Evolutionary conservation across 192 early-diverging fungal genomes (phyloP).

Genomic region (Coemansia sp.): DNA sequence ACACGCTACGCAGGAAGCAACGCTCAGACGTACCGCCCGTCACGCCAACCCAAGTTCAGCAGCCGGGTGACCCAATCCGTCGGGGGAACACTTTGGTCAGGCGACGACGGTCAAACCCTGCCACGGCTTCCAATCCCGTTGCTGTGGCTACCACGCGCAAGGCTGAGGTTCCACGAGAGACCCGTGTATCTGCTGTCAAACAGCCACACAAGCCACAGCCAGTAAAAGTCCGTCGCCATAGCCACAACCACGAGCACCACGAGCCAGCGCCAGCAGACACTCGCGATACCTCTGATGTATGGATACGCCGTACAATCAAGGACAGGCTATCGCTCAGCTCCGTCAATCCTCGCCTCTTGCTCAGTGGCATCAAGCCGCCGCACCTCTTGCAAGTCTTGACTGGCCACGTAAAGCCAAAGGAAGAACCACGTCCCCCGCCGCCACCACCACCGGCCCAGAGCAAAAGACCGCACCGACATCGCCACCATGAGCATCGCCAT

Average conservation of each 20-base stretch:
- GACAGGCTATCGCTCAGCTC: conserved; percentile 17
- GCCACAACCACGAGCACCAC: conserved; percentile 7
- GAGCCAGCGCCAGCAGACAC: not conserved
- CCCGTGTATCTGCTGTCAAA: not conserved
- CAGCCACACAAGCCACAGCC: not conserved
- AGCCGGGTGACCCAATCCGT: not conserved
- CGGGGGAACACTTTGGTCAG: conserved; percentile 1
- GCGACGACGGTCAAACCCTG: not conserved
- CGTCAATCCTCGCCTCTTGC: conserved; percentile 6
- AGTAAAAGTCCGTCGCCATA: not conserved
- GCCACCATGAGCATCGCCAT: conserved; percentile 6
- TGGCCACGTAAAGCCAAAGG: conserved; percentile 2
- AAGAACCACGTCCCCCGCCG: not conserved
- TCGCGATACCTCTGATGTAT: conserved; percentile 20
- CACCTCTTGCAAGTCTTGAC: conserved; percentile 19
- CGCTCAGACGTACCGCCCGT: not conserved
- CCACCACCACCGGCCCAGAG: not conserved
- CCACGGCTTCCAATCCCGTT: not conserved
- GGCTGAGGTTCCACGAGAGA: not conserved
- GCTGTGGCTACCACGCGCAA: not conserved
- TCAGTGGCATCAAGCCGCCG: conserved; percentile 19
- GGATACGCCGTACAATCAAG: conserved; percentile 14
- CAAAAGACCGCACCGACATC: not conserved
- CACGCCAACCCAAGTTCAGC: not conserved
- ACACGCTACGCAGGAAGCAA: conserved; percentile 1